Evolutionary conservation across 306 rosid genomes (phyloP), one percentile per base, ranked within the genome.

Genomic region (Gynostemma pentaphyllum): DNA sequence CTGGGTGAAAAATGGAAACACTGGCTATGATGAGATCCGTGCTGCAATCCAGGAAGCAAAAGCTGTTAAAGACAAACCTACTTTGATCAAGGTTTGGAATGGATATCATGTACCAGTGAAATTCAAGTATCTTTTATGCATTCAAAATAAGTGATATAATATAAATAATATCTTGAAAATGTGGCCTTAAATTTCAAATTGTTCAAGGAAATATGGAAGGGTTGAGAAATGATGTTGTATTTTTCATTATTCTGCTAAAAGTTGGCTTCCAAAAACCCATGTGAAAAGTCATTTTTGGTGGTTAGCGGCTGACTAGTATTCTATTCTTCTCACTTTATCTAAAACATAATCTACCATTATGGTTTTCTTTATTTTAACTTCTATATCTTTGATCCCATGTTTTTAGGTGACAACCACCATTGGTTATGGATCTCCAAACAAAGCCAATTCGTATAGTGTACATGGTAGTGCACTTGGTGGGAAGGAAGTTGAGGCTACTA

Each of bases 1-100:
- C 68, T 94, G 97, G 97, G 99, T 94, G 60, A 84, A 88, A 95
- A 88, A 94, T 67, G 99, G 99, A 68, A 94, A 94, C 82, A 82
- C 75, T 19, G 97, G 95, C 27, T 94, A 79, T 68, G 95, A 94
- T 80, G 97, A 88, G 6, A 88, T 94, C 52, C 95, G 99, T 27
- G 99, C 95, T 56, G 99, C 99, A 66, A 86, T 94, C 67, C 79
- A 86, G 80, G 95, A 94, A 77, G 99, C 99, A 22, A 86, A 94
- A 76, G 78, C 95, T 70, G 86, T 88, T 29, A 88, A 73, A 68
- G 99, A 94, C 80, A 86, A 71, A 48, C 99, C 99, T 26, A 94
- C 99, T 18, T 13, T 94, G 77, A 88, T 94, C 68, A 94, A 85
- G 99, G 99, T 94, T 68, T 47, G 83, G 73, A n/a, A n/a, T n/a